Base-by-base conservation (phyloP, 179 eudicot species). In the Amaranthus tricolor region DNA sequence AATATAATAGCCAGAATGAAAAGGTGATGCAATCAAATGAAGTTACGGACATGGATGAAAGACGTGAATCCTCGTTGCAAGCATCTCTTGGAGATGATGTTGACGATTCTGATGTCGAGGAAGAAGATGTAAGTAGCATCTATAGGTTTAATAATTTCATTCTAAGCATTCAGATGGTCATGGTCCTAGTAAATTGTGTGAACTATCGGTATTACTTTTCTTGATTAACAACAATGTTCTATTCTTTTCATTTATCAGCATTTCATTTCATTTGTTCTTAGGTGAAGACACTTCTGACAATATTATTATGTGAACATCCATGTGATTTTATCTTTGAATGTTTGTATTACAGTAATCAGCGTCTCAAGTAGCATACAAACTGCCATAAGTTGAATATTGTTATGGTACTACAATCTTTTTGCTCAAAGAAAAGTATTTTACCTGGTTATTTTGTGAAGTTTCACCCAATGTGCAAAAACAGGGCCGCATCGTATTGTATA, bases 41-140 rank as follows among this genome's bases (percentile, higher is more conserved):
- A 55, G 72, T 69, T 49, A 66, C 13, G 44, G 74, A 68, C 40
- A 67, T 71, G 48, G 77, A 77, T 76, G 80, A 80, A 70, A 66
- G 55, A 65, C 76, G 61, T 31, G 87, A 76, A 82, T 45, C 70
- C 43, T 53, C 80, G 72, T 14, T 78, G 45, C 80, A 82, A 72
- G 73, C 84, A 49, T 75, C 82, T 50, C 79, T 70, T 10, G 68
- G 53, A 49, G 85, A 82, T 75, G 92, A 86, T 70, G 83, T 64
- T 72, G 91, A 87, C 52, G 94, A 85, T 68, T 86, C 94, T 63
- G 97, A 90, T 75, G 70, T 85, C 40, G 85, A 82, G 82, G 96
- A 88, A 74, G 90, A 85, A 55, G 98, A 94, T 83, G 98, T 94
- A 82, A 87, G 95, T 85, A 64, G 4, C 59, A 0, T 49, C 48